Evolutionary conservation across 108 stramenopile genomes (phyloP).

Genomic region (Hondaea fermentalgiana): DNA sequence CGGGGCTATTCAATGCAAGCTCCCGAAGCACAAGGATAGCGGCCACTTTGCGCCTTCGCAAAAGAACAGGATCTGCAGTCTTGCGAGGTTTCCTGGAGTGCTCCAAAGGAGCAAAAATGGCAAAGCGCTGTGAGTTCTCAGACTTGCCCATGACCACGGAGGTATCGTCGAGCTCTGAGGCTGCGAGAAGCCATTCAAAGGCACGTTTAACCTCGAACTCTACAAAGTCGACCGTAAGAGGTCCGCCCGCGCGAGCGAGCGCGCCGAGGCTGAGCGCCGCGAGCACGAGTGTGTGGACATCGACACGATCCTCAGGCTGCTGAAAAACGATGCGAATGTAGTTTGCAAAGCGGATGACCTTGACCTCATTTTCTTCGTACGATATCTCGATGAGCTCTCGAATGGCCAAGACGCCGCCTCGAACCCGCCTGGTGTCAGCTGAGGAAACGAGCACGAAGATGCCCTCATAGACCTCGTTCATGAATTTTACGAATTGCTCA

Average conservation of each 20-base stretch:
- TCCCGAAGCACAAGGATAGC: slow-evolving; percentile 21
- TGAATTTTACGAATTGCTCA: slow-evolving; percentile 43
- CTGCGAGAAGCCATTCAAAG: slow-evolving; percentile 78
- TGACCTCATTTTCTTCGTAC: slow-evolving; percentile 24
- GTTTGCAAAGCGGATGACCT: slow-evolving; percentile 82
- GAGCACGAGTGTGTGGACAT: slow-evolving; percentile 33
- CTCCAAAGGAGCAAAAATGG: slow-evolving; percentile 72
- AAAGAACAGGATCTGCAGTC: slow-evolving; percentile 67
- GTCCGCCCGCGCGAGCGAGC: slow-evolving; percentile 61
- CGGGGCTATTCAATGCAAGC: slow-evolving; percentile 62
- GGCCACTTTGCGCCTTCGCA: slow-evolving; percentile 56
- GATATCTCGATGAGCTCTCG: slow-evolving; percentile 38
- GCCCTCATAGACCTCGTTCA: slow-evolving; percentile 37
- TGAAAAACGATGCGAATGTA: slow-evolving; percentile 60
- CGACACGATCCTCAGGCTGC: not conserved
- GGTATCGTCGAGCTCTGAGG: slow-evolving; percentile 47
- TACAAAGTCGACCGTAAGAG: slow-evolving; percentile 71
- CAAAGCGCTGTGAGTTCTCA: slow-evolving; percentile 24
- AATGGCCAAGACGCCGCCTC: slow-evolving; percentile 40
- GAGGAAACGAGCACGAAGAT: slow-evolving; percentile 29
- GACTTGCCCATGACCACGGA: not conserved
- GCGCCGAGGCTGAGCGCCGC: slow-evolving; percentile 75
- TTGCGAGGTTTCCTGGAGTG: slow-evolving; percentile 65
- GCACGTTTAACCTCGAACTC: slow-evolving; percentile 79
- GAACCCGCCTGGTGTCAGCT: not conserved